Base-by-base conservation (phyloP, 2,329 filamentous ascomycete species). In the Penicillium sp. region DNA sequence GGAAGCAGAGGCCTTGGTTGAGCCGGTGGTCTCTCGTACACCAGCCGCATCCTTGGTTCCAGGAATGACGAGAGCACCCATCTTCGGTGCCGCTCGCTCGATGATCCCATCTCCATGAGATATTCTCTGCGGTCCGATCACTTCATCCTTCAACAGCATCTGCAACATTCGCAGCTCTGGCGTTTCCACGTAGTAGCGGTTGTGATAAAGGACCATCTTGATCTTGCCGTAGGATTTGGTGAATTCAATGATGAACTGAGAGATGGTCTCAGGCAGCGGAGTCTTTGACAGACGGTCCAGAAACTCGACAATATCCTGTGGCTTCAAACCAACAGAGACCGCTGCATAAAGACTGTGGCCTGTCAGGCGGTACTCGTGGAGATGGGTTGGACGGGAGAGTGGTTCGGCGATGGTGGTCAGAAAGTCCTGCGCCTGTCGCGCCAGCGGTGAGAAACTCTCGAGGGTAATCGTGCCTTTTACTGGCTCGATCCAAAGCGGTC, bases 341-440 rank as follows among this genome's bases (percentile, higher is more conserved):
- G 95, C 95, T 33, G 95, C 94, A 76, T 98, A 97, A 55, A 99
- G 82, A 76, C 92, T 96, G 77, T 98, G 93, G 24, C 90, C 88
- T 2, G 92, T 97, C 69, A 99, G 84, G 56, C 88, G 86, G 76
- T 98, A 98, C 77, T 99, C 94, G 79, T 98, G 95, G 63, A 98
- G 86, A 71, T 92, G 94, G 5, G 88, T 90, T 58, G 95, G 94
- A 60, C 94, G 87, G 37, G 93, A 97, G 59, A 94, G 82, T 18
- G 94, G 95, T 78, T 99, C 94, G 62, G 94, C 91, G 67, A 99
- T 94, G 49, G 95, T 96, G 69, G 96, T 96, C 59, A 99, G 82
- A 73, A 99, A 96, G 74, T 96, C 92, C 73, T 96, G 92, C 0
- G 92, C 94, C 70, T 93, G 89, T 58, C 89, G 85, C 58, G 94